Percentiles rank a stretch among this genome's conserved stretches.
Conservation (phyloP, 2,329 filamentous ascomycete genomes). For the Ampelomyces quisqualis region DNA sequence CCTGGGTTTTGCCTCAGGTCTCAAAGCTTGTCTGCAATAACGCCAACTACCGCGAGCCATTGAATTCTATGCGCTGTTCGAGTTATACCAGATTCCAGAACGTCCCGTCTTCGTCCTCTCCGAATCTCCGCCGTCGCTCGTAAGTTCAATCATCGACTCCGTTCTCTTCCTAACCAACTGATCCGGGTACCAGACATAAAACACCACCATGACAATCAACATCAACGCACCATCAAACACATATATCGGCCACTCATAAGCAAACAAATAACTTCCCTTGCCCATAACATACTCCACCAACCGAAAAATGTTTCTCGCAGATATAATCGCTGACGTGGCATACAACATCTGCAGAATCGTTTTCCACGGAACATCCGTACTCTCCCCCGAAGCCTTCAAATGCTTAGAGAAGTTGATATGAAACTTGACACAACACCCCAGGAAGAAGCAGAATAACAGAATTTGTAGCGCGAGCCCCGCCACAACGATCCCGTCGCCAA, state of each 20-base stretch:
- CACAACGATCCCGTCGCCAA: slow-evolving; percentile 47
- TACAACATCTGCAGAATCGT: slow-evolving; percentile 39
- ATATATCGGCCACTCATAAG: slow-evolving; percentile 54
- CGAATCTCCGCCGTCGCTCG: neutral
- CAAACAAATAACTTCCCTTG: slow-evolving; percentile 49
- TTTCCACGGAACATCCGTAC: slow-evolving; percentile 33
- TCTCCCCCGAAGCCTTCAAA: slow-evolving; percentile 19
- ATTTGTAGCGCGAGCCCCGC: slow-evolving; percentile 59
- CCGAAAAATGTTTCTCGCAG: slow-evolving; percentile 50
- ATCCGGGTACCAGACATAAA: slow-evolving; percentile 11
- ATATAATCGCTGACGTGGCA: slow-evolving; percentile 43
- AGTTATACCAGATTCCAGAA: too few species aligned
- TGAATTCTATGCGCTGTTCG: too few species aligned
- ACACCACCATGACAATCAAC: slow-evolving; percentile 21
- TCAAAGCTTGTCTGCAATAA: too few species aligned
- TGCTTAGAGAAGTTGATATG: slow-evolving; percentile 44
- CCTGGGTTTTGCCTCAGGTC: too few species aligned
- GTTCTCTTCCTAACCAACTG: slow-evolving; percentile 2
- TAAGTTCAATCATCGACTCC: slow-evolving; percentile 11
- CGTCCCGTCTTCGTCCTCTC: too few species aligned
- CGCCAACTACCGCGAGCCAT: too few species aligned
- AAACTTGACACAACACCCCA: slow-evolving; percentile 51
- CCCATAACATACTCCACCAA: slow-evolving; percentile 47
- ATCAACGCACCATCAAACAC: slow-evolving; percentile 53
- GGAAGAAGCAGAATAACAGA: slow-evolving; percentile 58